phyloP scores from a whole-genome alignment of 345 rosid genomes.

The Eucalyptus lansdowneana region DNA sequence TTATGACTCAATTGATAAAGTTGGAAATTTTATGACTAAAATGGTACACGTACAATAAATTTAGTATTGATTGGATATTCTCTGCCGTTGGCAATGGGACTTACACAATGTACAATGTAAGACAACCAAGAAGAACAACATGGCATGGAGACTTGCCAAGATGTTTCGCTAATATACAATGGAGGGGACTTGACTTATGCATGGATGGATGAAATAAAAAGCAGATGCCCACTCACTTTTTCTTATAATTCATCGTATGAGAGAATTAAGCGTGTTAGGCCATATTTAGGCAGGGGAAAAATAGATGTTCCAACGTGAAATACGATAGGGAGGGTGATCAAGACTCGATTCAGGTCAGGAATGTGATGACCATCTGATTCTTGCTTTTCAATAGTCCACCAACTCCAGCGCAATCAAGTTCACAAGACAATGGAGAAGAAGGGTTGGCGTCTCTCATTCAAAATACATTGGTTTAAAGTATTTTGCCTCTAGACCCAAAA shows the following conservation, averaged over 20 bases:
- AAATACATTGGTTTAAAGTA: neutral
- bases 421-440: too few species aligned
- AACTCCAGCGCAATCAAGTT: neutral
- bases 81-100: neutral
- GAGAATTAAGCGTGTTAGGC: neutral
- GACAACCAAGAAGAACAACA: too few species aligned
- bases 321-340: neutral
- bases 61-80: neutral
- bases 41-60: accelerated
- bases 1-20: too few species aligned
- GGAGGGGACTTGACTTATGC: neutral
- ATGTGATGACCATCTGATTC: neutral
- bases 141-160: neutral
- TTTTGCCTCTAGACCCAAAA: neutral
- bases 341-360: neutral
- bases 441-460: too few species aligned
- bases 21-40: neutral
- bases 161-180: neutral
- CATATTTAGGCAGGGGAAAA: neutral
- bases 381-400: neutral
- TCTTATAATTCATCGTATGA: neutral
- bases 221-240: neutral
- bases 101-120: neutral
- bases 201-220: too few species aligned
- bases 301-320: neutral